These are phyloP conservation scores for Nectriaceae sp. DNA, from an alignment of 2,329 filamentous ascomycete genomes.

Conservation along the genomic window DNA sequence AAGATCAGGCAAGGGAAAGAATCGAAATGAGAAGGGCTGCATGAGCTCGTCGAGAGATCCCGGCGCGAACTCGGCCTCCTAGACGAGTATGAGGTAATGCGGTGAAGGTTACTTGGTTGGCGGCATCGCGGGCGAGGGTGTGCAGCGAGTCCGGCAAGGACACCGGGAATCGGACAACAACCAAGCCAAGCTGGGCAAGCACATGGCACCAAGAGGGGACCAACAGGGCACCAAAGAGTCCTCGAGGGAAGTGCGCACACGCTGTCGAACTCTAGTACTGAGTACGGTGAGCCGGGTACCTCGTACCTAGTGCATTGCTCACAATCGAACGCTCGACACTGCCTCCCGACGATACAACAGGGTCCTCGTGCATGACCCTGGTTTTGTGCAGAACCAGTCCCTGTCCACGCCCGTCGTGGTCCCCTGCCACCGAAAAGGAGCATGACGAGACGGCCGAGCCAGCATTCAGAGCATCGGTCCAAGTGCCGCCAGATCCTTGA, in stretches of 20 bases:
- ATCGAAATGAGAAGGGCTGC: constrained; percentile 23
- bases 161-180: constrained; percentile 22
- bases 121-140: constrained; percentile 27
- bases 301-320: too few relatives aligned
- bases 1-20: constrained; percentile 22
- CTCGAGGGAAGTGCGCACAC: not conserved
- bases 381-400: constrained; percentile 23
- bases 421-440: too few relatives aligned
- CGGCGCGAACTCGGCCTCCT: constrained; percentile 31
- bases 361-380: constrained; percentile 26
- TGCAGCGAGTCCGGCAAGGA: constrained; percentile 26
- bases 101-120: constrained; percentile 31
- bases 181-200: not conserved
- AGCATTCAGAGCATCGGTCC: constrained; percentile 21
- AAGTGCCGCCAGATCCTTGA: constrained; percentile 25
- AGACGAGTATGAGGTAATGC: constrained; percentile 34
- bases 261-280: not conserved
- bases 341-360: not conserved
- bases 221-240: not conserved
- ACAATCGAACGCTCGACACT: too few relatives aligned
- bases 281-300: too few relatives aligned
- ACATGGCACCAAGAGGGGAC: not conserved
- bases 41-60: constrained; percentile 27
- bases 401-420: constrained; percentile 22
- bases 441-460: constrained; percentile 26